Conservation (phyloP, 805 yeast genomes). For the Wickerhamomyces tratensis region DNA sequence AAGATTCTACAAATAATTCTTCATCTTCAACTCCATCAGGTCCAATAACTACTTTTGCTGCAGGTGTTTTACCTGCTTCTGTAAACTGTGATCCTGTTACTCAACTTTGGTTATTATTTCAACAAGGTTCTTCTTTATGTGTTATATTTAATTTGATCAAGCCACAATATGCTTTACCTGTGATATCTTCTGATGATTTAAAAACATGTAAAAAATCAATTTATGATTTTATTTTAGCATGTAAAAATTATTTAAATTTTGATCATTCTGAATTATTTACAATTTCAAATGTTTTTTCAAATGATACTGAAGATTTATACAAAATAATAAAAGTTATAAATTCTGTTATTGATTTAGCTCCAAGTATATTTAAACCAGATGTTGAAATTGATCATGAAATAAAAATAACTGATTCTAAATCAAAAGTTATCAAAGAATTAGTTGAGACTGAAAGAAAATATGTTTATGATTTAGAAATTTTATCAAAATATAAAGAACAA, state of each 20-base stretch:
- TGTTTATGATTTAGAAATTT: conserved; percentile 79
- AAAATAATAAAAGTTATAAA: conserved; percentile 68
- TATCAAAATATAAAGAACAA: conserved; percentile 59
- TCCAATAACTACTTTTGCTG: conserved; percentile 48
- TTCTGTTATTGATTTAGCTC: conserved; percentile 47
- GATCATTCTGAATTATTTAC: conserved; percentile 82
- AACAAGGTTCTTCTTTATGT: conserved; percentile 89
- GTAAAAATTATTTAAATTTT: conserved; percentile 63
- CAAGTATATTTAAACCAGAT: conserved; percentile 26
- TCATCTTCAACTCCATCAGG: conserved; percentile 17
- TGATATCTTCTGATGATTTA: conserved; percentile 69
- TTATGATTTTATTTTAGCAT: conserved; percentile 82
- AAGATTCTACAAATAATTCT: conserved; percentile 20
- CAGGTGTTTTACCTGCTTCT: conserved; percentile 69
- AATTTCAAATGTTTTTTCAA: conserved; percentile 80
- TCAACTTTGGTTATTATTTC: conserved; percentile 78
- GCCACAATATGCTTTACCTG: conserved; percentile 48
- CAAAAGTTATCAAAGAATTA: conserved; percentile 76
- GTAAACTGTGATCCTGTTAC: conserved; percentile 86
- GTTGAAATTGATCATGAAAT: conserved; percentile 19
- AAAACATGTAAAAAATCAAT: conserved; percentile 82
- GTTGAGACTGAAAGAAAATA: conserved; percentile 87
- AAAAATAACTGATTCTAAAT: conserved; percentile 41
- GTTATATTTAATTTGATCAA: conserved; percentile 66
- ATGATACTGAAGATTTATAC: conserved; percentile 67